A percentile compares a stretch with the other conserved stretches of the same genome.
Evolutionary conservation across 1,139 yeast genomes (phyloP).

Genomic region (Blastobotrys petasosporus): DNA sequence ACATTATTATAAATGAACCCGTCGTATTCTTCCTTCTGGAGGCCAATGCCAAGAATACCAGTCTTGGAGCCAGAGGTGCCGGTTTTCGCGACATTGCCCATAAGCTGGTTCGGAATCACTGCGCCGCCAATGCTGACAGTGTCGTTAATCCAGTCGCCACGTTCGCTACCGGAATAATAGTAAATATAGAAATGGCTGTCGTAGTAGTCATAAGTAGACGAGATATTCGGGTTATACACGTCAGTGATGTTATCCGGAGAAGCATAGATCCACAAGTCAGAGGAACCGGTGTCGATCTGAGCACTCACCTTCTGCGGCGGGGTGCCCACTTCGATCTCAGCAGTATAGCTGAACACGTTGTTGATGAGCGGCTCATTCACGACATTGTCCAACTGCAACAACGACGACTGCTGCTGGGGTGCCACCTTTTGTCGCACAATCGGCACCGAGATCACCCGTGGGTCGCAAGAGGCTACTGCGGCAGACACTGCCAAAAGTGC

Average conservation of each 20-base stretch:
- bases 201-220: no score
- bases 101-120: slow-evolving; percentile 36
- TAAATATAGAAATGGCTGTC: no score
- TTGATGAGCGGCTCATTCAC: slow-evolving; percentile 4
- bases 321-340: slow-evolving; percentile 49
- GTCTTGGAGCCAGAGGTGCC: slow-evolving; percentile 18
- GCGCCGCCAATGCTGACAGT: slow-evolving; percentile 36
- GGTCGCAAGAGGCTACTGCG: no score
- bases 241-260: not conserved
- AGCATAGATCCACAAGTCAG: slow-evolving; percentile 54
- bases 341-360: slow-evolving; percentile 28
- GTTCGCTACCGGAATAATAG: no score
- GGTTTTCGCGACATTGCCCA: slow-evolving; percentile 42
- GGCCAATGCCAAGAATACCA: slow-evolving; percentile 50
- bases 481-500: no score
- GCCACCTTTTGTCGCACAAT: not conserved
- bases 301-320: slow-evolving; percentile 47
- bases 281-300: slow-evolving; percentile 59
- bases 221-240: no score
- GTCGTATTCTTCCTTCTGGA: slow-evolving; percentile 33
- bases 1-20: slow-evolving; percentile 44
- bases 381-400: not conserved
- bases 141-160: slow-evolving; percentile 47
- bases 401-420: not conserved
- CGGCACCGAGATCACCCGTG: no score